Evolutionary conservation across 1,284 basidiomycete species (phyloP), one percentile per base, ranked within the genome.

Genomic region (Apiotrichum akiyoshidainum): DNA sequence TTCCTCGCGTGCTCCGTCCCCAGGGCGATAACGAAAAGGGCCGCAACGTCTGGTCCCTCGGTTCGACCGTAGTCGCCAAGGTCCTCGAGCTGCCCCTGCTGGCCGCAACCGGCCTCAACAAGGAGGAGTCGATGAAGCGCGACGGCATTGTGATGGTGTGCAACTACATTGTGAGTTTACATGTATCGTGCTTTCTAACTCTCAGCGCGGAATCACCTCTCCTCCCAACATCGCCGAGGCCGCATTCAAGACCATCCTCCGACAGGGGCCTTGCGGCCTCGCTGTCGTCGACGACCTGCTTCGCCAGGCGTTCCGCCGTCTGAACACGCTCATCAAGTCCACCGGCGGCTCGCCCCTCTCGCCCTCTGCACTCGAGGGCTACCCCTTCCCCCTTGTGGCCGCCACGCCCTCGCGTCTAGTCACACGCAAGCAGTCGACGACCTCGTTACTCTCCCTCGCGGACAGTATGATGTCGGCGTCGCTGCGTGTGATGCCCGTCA

Each of bases 21-120:
- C 61, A 65, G 17, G 72, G 69, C 3, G 74, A 76, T 46, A 46
- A 63, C 33, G 60, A 74, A 46, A 76, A 75, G 58, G 53, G 73
- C 1, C 59, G 71, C 37, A 76, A 75, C 47, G 70, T 65, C 1
- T 76, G 69, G 70, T 33, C 55, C 10, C 56, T 76, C 1, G 74
- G 74, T 2, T 61, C 61, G 1, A 68, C 63, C 3, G 72, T 75
- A 2, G 63, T 65, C 3, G 40, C 46, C 11, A 54, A 57, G 33
- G 42, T 73, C 19, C 45, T 66, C 37, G 56, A 61, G 4, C 50
- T 71, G 17, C 50, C 58, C 1, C 52, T 70, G 17, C 44, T 70
- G 45, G 35, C 47, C 5, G 12, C 31, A 12, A 8, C 31, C 35
- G 56, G 37, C 11, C 42, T 61, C 11, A 52, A 52, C 42, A 57